Percentiles rank a stretch among this genome's conserved stretches.
These are phyloP conservation scores for Capsicum pubescens DNA, from an alignment of 257 asterid genomes.

Conservation along the genomic window DNA sequence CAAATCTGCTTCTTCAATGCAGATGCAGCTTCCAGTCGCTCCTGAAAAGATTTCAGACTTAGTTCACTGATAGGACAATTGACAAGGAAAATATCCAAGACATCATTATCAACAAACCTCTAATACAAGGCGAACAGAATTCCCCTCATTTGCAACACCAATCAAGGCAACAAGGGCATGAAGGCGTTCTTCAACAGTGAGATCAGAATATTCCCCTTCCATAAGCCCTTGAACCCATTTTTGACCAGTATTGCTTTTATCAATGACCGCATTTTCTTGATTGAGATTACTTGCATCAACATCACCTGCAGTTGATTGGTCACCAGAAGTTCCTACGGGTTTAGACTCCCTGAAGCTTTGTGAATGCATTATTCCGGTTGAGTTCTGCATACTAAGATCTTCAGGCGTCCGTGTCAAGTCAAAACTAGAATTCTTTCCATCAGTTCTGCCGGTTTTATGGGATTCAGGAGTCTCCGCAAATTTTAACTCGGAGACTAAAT, in stretches of 20 bases:
- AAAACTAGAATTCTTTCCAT: slow-evolving; percentile 29
- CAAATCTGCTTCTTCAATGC: slow-evolving; percentile 95
- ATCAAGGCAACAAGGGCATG: slow-evolving; percentile 76
- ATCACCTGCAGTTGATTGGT: slow-evolving; percentile 33
- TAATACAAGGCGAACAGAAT: slow-evolving; percentile 65
- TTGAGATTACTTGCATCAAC: slow-evolving; percentile 32
- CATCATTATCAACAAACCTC: slow-evolving; percentile 59
- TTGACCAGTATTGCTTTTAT: slow-evolving; percentile 62
- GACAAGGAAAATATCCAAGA: slow-evolving; percentile 30
- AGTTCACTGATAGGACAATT: slow-evolving; percentile 32
- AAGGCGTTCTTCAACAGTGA: slow-evolving; percentile 83
- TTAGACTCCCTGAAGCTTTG: slow-evolving; percentile 37
- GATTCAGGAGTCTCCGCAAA: slow-evolving; percentile 38
- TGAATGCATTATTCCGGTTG: slow-evolving; percentile 40
- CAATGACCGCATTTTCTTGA: slow-evolving; percentile 52
- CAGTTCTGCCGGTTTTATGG: slow-evolving; percentile 29
- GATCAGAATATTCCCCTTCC: slow-evolving; percentile 80
- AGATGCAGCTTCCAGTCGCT: slow-evolving; percentile 94
- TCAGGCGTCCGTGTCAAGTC: slow-evolving; percentile 41
- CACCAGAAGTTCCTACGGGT: slow-evolving; percentile 44
- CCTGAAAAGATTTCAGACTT: slow-evolving; percentile 55
- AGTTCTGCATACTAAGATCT: slow-evolving; percentile 34
- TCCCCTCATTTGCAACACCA: slow-evolving; percentile 86
- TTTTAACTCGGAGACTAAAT: slow-evolving; percentile 40
- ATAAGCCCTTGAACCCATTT: slow-evolving; percentile 86